These are phyloP conservation scores for Mycena haematopus DNA, from an alignment of 768 basidiomycete genomes.

Conservation along the genomic window DNA sequence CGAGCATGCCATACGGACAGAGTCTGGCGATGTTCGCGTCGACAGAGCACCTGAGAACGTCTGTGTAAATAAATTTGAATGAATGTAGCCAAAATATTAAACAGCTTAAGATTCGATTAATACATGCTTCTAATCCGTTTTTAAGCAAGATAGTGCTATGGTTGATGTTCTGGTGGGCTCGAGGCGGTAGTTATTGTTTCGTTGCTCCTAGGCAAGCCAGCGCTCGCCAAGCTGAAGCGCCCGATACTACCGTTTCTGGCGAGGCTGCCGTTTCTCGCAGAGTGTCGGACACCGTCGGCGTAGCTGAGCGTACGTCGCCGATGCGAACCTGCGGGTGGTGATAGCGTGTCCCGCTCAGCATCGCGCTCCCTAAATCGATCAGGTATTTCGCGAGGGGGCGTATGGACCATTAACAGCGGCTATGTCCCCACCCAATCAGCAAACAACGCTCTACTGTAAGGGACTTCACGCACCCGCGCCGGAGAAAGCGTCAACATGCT, in stretches of 20 bases:
- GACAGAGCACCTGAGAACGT: conserved; percentile 53
- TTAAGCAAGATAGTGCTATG: conserved; percentile 9
- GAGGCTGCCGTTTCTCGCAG: conserved; percentile 11
- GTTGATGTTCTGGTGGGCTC: conserved; percentile 17
- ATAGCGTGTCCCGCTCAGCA: conserved; percentile 36
- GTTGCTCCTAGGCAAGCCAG: conserved; percentile 16
- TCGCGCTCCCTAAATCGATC: conserved; percentile 42
- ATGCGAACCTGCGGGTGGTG: conserved; percentile 30
- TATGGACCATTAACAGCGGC: conserved; percentile 71
- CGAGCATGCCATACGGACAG: conserved; percentile 65
- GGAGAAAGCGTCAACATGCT: conserved; percentile 76
- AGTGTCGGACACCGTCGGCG: conserved; percentile 40
- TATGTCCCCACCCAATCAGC: conserved; percentile 32
- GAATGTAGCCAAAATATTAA: conserved; percentile 16
- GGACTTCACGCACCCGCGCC: conserved; percentile 60
- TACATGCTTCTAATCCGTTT: conserved; percentile 20
- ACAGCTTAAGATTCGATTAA: conserved; percentile 19
- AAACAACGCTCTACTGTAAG: not conserved
- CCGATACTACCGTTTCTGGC: conserved; percentile 19
- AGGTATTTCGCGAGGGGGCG: conserved; percentile 61
- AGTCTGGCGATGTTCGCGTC: conserved; percentile 56
- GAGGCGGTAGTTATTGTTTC: conserved; percentile 12
- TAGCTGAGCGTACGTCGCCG: conserved; percentile 50
- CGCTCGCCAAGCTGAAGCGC: conserved; percentile 20
- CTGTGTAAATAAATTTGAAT: conserved; percentile 37